Base-by-base conservation (phyloP, 2,329 filamentous ascomycete species). In the Onygenales sp. region DNA sequence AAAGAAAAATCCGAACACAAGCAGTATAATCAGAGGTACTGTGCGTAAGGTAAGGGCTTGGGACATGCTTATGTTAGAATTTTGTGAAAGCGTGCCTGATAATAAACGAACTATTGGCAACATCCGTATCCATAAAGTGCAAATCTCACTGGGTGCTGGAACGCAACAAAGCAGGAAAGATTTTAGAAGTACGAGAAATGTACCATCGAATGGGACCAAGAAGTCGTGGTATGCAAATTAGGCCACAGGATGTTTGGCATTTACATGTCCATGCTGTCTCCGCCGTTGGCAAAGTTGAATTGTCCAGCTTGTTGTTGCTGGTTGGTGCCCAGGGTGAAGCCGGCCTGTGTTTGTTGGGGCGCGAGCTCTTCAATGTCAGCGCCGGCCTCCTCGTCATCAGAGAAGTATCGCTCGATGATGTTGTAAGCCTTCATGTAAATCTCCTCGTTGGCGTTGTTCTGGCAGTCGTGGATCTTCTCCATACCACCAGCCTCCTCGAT, bases 341-440 rank as follows among this genome's bases (percentile, higher is more conserved):
- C 91, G 82, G 71, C 82, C 67, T 89, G 86, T 59, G 80, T 82
- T 61, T 83, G 79, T 64, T 83, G 80, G 56, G 87, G 82, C 56
- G 81, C 86, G 71, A 89, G 81, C 65, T 94, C 88, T 57, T 90
- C 88, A 62, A 90, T 90, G 64, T 91, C 90, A 58, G 72, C 78
- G 46, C 74, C 82, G 58, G 80, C 81, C 68, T 95, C 93, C 53
- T 97, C 93, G 62, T 98, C 93, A 66, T 98, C 93, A 0, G 91
- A 96, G 78, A 98, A 98, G 82, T 98, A 98, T 79, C 96, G 96
- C 81, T 98, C 93, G 62, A 98, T 98, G 74, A 98, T 98, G 81
- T 95, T 97, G 81, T 97, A 98, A 0, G 93, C 93, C 84, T 98
- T 98, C 92, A 98, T 97, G 81, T 98, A 98, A 64, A 98, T 98